Evolutionary conservation across 1,284 basidiomycete genomes (phyloP).

Genomic region (Apiotrichum gracile): DNA sequence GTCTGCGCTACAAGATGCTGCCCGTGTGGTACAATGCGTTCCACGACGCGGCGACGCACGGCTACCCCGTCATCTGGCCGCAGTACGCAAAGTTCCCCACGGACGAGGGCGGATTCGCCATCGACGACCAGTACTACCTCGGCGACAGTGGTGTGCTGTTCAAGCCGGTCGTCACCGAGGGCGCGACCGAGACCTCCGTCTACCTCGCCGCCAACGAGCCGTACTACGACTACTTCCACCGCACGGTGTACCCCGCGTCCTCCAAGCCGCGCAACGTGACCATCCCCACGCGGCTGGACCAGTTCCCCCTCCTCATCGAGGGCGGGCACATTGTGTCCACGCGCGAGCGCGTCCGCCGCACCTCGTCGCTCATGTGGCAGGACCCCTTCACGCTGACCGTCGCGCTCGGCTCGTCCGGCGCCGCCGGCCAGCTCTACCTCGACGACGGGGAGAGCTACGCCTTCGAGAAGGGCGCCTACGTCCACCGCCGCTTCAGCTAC

Average conservation of each 20-base stretch:
- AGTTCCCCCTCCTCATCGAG: constrained; percentile 78
- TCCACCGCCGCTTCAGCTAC: constrained; percentile 67
- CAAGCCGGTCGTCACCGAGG: constrained; percentile 80
- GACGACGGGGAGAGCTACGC: constrained; percentile 88
- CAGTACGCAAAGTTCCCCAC: constrained; percentile 91
- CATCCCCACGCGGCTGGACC: constrained; percentile 68
- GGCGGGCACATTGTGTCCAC: constrained; percentile 88
- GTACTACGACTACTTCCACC: constrained; percentile 90
- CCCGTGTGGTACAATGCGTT: constrained; percentile 97
- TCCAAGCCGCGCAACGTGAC: constrained; percentile 61
- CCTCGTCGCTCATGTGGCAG: constrained; percentile 77
- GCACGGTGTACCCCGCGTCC: constrained; percentile 60
- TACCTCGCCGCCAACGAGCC: constrained; percentile 86
- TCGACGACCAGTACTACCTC: constrained; percentile 94
- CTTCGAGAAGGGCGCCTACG: constrained; percentile 69
- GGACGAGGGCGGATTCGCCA: constrained; percentile 72
- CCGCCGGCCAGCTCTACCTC: constrained; percentile 81
- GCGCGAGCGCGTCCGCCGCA: constrained; percentile 76
- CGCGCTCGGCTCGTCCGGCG: constrained; percentile 63
- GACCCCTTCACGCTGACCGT: constrained; percentile 92
- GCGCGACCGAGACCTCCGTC: constrained; percentile 62
- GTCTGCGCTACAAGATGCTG: constrained; percentile 79
- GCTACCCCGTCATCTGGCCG: constrained; percentile 77
- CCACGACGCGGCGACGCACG: constrained; percentile 71
- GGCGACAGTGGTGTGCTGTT: constrained; percentile 83